phyloP scores from a whole-genome alignment of 2,329 filamentous ascomycete genomes.

The Aspergillus piperis region DNA sequence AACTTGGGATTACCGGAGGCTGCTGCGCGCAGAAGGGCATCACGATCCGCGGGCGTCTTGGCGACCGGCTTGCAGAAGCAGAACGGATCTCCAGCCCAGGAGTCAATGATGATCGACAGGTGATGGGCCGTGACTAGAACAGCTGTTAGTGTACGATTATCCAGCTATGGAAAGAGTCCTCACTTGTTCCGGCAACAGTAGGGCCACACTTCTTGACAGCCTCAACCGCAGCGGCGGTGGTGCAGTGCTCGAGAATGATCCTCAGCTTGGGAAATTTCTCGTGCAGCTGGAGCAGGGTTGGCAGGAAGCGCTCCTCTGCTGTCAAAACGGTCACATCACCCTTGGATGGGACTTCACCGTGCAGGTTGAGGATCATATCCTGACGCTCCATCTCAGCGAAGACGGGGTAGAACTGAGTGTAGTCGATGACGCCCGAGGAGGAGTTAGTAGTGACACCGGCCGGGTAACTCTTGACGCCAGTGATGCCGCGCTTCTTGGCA shows the following conservation, averaged over 20 bases:
- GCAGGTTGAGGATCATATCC: constrained; percentile 84
- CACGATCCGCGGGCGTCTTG: constrained; percentile 70
- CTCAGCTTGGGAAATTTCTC: constrained; percentile 65
- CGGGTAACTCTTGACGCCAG: constrained; percentile 58
- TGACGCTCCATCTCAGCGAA: constrained; percentile 88
- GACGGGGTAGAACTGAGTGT: constrained; percentile 55
- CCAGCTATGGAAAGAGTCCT: neutral
- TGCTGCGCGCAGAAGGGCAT: constrained; percentile 67
- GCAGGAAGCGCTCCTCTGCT: constrained; percentile 76
- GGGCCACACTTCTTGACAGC: constrained; percentile 75
- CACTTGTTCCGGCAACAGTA: constrained; percentile 61
- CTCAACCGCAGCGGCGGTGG: constrained; percentile 76
- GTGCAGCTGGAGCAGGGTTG: constrained; percentile 74
- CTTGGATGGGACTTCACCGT: constrained; percentile 64
- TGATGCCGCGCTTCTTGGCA: constrained; percentile 71
- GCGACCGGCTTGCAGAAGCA: constrained; percentile 77
- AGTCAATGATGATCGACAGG: constrained; percentile 75
- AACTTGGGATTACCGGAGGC: constrained; percentile 59
- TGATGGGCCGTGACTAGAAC: constrained; percentile 74
- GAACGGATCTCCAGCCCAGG: constrained; percentile 72
- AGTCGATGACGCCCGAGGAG: constrained; percentile 50
- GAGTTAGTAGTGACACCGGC: constrained; percentile 61
- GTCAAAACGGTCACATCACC: constrained; percentile 60
- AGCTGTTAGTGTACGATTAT: neutral
- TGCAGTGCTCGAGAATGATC: constrained; percentile 77